A percentile compares a stretch with the other conserved stretches of the same genome.
Evolutionary conservation across 1,139 yeast genomes (phyloP).

Genomic region (Zygosaccharomyces sapae): DNA sequence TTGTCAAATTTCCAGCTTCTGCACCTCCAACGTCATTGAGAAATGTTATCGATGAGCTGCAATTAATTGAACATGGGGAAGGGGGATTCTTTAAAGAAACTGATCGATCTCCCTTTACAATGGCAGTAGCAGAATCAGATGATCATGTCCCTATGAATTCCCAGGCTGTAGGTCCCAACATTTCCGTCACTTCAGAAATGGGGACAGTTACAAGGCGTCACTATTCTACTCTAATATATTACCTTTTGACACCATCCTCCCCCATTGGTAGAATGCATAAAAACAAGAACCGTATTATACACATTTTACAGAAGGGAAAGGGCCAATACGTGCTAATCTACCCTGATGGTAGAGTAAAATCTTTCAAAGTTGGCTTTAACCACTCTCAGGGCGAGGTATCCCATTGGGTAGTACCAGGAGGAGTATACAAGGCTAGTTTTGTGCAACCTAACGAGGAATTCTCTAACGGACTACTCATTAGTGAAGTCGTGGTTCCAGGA

Average conservation of each 20-base stretch:
- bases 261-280: constrained; percentile 46
- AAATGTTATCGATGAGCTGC: constrained; percentile 33
- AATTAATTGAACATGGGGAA: constrained; percentile 42
- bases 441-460: constrained; percentile 38
- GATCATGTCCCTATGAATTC: constrained; percentile 9
- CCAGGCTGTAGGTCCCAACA: background rate
- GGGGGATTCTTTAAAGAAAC: constrained; percentile 52
- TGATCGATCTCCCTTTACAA: constrained; percentile 42
- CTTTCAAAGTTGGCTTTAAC: constrained; percentile 48
- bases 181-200: background rate
- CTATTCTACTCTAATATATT: constrained; percentile 46
- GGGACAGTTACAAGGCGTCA: constrained; percentile 27
- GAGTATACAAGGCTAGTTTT: constrained; percentile 49
- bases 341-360: constrained; percentile 44
- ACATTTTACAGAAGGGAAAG: constrained; percentile 46
- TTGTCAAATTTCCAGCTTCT: constrained; percentile 20
- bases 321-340: constrained; percentile 48
- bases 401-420: constrained; percentile 57
- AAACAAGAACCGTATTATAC: constrained; percentile 46
- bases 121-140: constrained; percentile 37
- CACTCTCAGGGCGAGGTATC: constrained; percentile 42
- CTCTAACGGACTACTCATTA: constrained; percentile 43
- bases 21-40: constrained; percentile 21
- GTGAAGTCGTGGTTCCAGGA: constrained; percentile 54
- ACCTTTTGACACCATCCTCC: constrained; percentile 44